These are phyloP conservation scores for Coemansia sp. DNA, from an alignment of 192 early-diverging fungal species.

Conservation along the genomic window DNA sequence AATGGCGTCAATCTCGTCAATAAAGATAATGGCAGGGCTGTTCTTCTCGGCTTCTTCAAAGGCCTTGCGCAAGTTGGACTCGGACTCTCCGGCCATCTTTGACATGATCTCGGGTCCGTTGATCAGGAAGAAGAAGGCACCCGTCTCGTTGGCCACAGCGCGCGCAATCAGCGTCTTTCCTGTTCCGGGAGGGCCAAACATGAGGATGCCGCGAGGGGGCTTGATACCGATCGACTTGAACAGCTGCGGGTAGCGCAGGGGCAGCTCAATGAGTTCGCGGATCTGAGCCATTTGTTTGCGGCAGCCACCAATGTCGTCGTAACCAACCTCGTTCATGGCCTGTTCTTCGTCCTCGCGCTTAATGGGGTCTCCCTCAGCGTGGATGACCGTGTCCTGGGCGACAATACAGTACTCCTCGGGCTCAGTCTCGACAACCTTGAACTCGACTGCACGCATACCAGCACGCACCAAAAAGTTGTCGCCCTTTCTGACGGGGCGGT, in stretches of 20 bases:
- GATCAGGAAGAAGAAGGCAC: constrained; percentile 99
- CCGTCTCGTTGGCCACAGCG: constrained; percentile 98
- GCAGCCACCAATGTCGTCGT: constrained; percentile 98
- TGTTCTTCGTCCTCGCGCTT: constrained; percentile 98
- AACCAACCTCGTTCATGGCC: constrained; percentile 89
- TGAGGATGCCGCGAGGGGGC: constrained; percentile 95
- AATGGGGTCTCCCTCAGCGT: constrained; percentile 98
- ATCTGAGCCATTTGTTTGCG: constrained; percentile 99
- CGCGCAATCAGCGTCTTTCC: constrained; percentile 99
- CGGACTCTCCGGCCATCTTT: constrained; percentile 99
- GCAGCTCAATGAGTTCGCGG: constrained; percentile 95
- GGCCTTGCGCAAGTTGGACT: constrained; percentile 95
- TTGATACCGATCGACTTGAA: constrained; percentile 99
- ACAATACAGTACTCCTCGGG: constrained; percentile 97
- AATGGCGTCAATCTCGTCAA: constrained; percentile 99
- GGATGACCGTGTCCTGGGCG: constrained; percentile 95
- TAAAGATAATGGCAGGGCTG: constrained; percentile 95
- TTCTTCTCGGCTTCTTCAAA: constrained; percentile 99
- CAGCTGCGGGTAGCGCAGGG: constrained; percentile 96
- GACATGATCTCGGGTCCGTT: constrained; percentile 99
- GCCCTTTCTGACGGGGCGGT: constrained; percentile 93
- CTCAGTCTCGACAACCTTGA: constrained; percentile 96
- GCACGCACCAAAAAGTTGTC: constrained; percentile 93
- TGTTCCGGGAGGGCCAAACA: constrained; percentile 98
- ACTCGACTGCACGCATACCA: constrained; percentile 97